phyloP scores from a whole-genome alignment of 345 rosid species.

The Salix udensis region DNA sequence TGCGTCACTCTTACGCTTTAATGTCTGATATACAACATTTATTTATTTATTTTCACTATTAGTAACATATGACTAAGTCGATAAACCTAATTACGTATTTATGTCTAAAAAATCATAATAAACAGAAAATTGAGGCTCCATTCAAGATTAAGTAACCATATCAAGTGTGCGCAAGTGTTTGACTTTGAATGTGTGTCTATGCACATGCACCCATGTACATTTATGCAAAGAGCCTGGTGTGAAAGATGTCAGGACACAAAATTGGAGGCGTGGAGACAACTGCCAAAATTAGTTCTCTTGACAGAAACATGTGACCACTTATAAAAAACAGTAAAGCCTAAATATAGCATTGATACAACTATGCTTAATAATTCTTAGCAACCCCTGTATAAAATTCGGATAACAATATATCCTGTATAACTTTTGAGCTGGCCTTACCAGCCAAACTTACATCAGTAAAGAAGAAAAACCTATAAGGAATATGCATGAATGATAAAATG shows the following conservation, averaged over 20 bases:
- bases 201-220: neutral
- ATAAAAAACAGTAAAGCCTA: neutral
- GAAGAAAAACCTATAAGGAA: neutral
- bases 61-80: too few species aligned
- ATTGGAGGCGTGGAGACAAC: too few species aligned
- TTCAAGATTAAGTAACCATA: neutral
- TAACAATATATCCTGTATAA: neutral
- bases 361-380: neutral
- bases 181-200: neutral
- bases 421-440: neutral
- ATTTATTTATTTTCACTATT: conserved; percentile 7
- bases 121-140: neutral
- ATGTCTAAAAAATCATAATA: conserved; percentile 9
- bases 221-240: neutral
- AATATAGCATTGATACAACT: neutral
- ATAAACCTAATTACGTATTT: neutral
- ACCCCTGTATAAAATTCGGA: neutral
- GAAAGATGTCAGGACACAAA: too few species aligned
- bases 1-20: conserved; percentile 72
- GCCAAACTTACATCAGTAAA: conserved; percentile 2
- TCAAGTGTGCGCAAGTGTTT: neutral
- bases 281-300: too few species aligned
- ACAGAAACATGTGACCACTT: neutral
- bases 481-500: neutral
- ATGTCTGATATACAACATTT: conserved; percentile 36